Conservation (phyloP, 116 monocot genomes). For the Iris pallida region DNA sequence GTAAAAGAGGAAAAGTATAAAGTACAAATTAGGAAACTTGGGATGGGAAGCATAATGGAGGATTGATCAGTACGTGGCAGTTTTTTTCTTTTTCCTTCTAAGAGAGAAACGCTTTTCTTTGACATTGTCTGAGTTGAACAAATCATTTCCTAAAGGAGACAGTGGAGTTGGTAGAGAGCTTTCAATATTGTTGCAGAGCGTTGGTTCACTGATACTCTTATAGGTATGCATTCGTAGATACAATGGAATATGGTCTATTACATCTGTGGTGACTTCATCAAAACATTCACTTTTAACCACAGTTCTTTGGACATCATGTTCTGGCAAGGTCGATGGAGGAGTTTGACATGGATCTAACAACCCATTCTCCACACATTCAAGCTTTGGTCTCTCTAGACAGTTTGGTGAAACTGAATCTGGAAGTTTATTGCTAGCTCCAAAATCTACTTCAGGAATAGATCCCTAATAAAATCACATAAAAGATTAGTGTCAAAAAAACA, state of each 20-base stretch:
- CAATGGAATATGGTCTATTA: conserved; percentile 43
- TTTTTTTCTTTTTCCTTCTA: conserved; percentile 65
- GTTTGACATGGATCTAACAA: neutral
- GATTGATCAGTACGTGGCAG: conserved; percentile 56
- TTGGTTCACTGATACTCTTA: neutral
- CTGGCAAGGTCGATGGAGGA: neutral
- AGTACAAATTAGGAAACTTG: neutral
- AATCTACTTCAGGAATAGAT: conserved; percentile 6
- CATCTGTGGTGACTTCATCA: conserved; percentile 27
- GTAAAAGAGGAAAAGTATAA: neutral
- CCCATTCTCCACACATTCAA: conserved; percentile 12
- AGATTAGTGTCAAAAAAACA: neutral
- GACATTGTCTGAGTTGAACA: conserved; percentile 11
- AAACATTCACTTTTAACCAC: conserved; percentile 19
- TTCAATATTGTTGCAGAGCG: neutral
- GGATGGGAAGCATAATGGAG: neutral
- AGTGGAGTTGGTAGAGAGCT: conserved; percentile 5
- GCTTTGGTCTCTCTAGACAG: conserved; percentile 13
- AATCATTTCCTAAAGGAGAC: conserved; percentile 6
- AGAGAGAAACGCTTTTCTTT: conserved; percentile 22
- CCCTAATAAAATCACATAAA: conserved; percentile 1
- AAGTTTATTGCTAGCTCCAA: conserved; percentile 7
- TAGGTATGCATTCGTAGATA: conserved; percentile 20
- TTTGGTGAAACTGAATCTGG: conserved; percentile 4
- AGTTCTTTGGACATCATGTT: neutral